phyloP scores from a whole-genome alignment of 306 rosid genomes.

The Cucumis sativus region DNA sequence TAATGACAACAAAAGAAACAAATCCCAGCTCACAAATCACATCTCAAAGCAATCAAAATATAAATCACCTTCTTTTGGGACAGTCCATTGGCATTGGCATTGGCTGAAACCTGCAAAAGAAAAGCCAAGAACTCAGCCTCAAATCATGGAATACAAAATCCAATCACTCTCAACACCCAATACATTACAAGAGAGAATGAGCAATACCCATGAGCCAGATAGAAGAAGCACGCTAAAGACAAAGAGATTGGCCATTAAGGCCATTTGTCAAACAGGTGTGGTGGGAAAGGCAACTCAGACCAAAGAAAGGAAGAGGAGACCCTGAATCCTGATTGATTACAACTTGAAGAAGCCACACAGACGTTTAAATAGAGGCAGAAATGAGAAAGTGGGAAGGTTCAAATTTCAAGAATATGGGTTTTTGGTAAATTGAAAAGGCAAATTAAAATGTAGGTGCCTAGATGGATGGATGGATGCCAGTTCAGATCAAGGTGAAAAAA shows the following conservation, averaged over 20 bases:
- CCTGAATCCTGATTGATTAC: background rate
- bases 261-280: conserved; percentile 1
- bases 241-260: background rate
- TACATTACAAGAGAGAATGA: background rate
- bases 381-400: background rate
- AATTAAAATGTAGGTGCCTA: background rate
- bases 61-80: background rate
- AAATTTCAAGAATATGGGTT: background rate
- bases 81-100: conserved; percentile 2
- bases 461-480: conserved; percentile 6
- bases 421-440: background rate
- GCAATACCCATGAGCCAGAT: background rate
- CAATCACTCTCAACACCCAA: background rate
- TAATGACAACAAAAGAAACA: background rate
- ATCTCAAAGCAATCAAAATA: too few species aligned
- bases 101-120: conserved; percentile 3
- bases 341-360: background rate
- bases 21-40: background rate
- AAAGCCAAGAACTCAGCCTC: background rate
- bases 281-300: background rate
- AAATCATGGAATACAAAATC: background rate
- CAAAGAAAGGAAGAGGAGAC: background rate
- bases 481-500: background rate
- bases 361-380: conserved; percentile 7
- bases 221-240: background rate